Evolutionary conservation across 768 basidiomycete genomes (phyloP), one percentile per base, ranked within the genome.

Genomic region (Rubroboletus pulcherrimus): DNA sequence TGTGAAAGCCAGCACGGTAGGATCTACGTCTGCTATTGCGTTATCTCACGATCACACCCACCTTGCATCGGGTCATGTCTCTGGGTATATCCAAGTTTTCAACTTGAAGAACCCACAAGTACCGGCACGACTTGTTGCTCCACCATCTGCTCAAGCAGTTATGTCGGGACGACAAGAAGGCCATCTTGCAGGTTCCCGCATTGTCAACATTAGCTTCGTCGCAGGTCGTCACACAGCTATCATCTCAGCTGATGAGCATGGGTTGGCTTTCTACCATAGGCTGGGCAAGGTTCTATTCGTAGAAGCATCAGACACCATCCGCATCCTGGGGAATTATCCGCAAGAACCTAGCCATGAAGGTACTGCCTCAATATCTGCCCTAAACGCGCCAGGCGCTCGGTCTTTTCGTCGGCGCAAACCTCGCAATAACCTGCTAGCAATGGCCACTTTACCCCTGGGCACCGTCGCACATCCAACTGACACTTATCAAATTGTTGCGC

Each of bases 21-120:
- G 93, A 19, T 71, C 91, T 14, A 89, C 93, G 8, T 95, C 91
- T n/a, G 89, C 95, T 1, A 71, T 99, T 14, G 87, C 92, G 0
- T 75, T 99, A 44, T 97, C 95, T 9, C 85, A 91, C 63, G 97
- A 99, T 67, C 92, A 93, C 62, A 98, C 95, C 1, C 97, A 86
- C 69, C 77, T 98, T 47, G 96, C 88, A 0, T 87, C 87, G 3
- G 97, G 97, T 0, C 93, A 98, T 71, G 77, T 82, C 6, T 80
- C 80, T 3, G 97, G 96, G 4, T 79, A 92, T 62, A 84, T 99
- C 44, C 87, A 90, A 63, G 78, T 99, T 1, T 98, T 87, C 69
- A 86, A 96, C 58, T 71, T 98, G 50, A 79, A 84, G 54, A 81
- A 82, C 30, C 86, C 89, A 1, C 78, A 83, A 51, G 75, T 68